Percentiles rank a stretch among this genome's conserved stretches.
phyloP scores from a whole-genome alignment of 345 rosid species.

The Excoecaria cochinchinensis region DNA sequence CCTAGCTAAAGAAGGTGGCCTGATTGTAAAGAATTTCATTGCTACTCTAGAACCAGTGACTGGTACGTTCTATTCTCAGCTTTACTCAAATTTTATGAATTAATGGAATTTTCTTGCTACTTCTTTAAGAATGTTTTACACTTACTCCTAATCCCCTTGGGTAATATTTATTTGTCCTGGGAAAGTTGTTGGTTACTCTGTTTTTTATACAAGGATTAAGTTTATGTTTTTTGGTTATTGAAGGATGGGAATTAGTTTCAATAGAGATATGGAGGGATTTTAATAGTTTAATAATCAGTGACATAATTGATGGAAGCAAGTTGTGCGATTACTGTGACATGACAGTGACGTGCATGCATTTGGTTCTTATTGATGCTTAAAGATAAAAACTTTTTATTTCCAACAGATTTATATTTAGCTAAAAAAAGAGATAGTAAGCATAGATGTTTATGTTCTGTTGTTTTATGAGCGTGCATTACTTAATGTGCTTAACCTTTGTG shows the following conservation, averaged over 20 bases:
- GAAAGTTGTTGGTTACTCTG: not conserved
- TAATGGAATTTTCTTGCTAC: not conserved
- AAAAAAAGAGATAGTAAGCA: not conserved
- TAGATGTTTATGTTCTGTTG: not conserved
- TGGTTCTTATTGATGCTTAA: not conserved
- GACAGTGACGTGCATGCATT: not conserved
- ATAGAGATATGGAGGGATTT: too few relatives aligned
- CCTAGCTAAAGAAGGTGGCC: constrained; percentile 76
- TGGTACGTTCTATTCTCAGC: constrained; percentile 45
- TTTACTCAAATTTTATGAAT: not conserved
- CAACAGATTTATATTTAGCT: not conserved
- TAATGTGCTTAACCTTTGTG: not conserved
- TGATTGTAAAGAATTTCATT: constrained; percentile 69
- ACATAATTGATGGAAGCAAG: not conserved
- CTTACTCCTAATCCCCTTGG: too few relatives aligned
- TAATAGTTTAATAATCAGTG: not conserved
- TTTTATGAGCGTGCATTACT: not conserved
- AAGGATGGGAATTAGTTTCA: not conserved
- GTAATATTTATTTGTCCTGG: not conserved
- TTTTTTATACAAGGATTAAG: not conserved
- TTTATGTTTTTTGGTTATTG: not conserved
- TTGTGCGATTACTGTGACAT: not conserved
- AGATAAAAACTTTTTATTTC: not conserved
- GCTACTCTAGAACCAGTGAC: constrained; percentile 81
- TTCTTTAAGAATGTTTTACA: not conserved